phyloP scores from a whole-genome alignment of 257 asterid genomes.

The Capsicum baccatum region DNA sequence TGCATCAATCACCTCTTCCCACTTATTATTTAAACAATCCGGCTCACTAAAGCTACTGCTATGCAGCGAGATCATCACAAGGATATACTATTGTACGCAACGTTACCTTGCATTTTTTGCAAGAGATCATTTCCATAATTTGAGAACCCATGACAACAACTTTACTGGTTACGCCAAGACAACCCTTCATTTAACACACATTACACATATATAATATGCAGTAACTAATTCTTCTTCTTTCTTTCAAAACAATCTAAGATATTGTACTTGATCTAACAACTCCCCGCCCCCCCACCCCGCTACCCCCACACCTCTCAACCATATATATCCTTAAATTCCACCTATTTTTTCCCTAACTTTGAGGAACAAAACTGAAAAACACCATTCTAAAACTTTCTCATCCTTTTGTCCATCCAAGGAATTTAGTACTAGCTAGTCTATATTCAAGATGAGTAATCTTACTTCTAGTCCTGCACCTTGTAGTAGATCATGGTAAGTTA shows the following conservation, averaged over 20 bases:
- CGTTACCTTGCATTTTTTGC: too few relatives aligned
- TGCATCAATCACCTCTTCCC: slow-evolving; percentile 65
- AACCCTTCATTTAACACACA: too few relatives aligned
- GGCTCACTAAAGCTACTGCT: too few relatives aligned
- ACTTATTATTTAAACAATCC: slow-evolving; percentile 45
- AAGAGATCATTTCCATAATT: too few relatives aligned
- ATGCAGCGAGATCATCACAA: too few relatives aligned
- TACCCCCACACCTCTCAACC: slow-evolving; percentile 8
- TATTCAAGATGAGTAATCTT: slow-evolving; percentile 45
- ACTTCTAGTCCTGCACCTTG: slow-evolving; percentile 54
- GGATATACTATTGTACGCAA: too few relatives aligned
- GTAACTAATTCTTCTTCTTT: slow-evolving; percentile 30
- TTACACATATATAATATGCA: too few relatives aligned
- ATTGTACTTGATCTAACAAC: slow-evolving; percentile 32
- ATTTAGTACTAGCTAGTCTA: neutral
- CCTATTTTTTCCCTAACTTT: slow-evolving; percentile 32
- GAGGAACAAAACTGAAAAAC: slow-evolving; percentile 28
- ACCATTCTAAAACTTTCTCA: neutral
- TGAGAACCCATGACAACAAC: too few relatives aligned
- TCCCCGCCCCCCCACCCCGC: neutral
- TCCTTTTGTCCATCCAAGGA: neutral
- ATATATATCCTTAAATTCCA: slow-evolving; percentile 28
- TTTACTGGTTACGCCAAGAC: too few relatives aligned
- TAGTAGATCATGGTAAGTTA: slow-evolving; percentile 73
- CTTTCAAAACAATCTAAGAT: slow-evolving; percentile 48